Base-by-base conservation (phyloP, 2,329 filamentous ascomycete genomes). In the Paraphoma sp. region DNA sequence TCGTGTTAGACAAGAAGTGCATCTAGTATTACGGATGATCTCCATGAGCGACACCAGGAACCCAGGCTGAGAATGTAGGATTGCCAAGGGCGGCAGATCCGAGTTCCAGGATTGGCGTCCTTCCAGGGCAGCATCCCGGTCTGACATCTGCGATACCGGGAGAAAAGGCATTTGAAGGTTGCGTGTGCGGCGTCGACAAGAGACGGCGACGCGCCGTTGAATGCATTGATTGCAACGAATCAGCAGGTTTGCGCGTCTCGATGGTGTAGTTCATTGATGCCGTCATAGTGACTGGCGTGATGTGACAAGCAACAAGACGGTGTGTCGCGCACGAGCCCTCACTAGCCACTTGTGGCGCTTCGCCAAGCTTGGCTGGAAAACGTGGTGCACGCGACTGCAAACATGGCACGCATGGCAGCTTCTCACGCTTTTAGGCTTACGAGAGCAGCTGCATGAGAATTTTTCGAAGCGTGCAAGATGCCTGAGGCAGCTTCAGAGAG, bases 81-180 rank as follows among this genome's bases (percentile, higher is more conserved):
- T 63, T 47, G 54, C 52, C 53, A 56, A 57, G 53, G 50, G 57
- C 59, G 63, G 55, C 51, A 58, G 56, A 64, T 63, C 54, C 53
- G 51, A 48, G 31, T 55, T 18, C 62, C 54, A 56, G 59, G 56
- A 23, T 50, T 42, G 18, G 40, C 40, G 38, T 9, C 14, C 36
- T 31, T n/a, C 36, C 40, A 28, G 43, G 5, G 43, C 43, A 45
- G 8, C 11, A 30, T 28, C 18, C 43, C 6, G 10, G 43, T 16
- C 18, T 12, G 23, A 18, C 23, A 42, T 51, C 40, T 23, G 42
- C 40, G 48, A 36, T 51, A 36, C 3, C 14, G 33, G 33, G 33
- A 23, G 23, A 23, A 5, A 23, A 3, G 23, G 8, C 11, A 30
- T 28, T 10, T 18, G 3, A 18, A 17, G 11, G 9, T 12, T 36